Evolutionary conservation across 176 grass and related monocot species (phyloP).

Genomic region (Stipa capillata): DNA sequence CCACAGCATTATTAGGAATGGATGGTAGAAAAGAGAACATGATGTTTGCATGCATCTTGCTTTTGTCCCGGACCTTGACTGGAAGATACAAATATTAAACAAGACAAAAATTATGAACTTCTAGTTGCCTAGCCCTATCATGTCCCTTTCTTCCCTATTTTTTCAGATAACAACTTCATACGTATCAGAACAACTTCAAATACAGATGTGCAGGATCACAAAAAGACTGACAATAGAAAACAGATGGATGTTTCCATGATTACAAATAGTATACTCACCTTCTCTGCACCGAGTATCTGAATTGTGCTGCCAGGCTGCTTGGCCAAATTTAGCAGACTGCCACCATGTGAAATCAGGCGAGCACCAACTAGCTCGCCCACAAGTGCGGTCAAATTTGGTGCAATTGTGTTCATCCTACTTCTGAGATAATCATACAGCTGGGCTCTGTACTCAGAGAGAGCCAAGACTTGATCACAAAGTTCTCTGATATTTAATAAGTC

Average conservation of each 20-base stretch:
- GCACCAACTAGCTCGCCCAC: constrained; percentile 63
- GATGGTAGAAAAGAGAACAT: neutral
- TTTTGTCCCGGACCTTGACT: neutral
- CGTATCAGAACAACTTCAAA: neutral
- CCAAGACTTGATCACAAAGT: constrained; percentile 67
- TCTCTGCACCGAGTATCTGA: constrained; percentile 84
- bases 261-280: constrained; percentile 32
- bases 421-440: constrained; percentile 68
- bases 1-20: neutral
- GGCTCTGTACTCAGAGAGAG: constrained; percentile 79
- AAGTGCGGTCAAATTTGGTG: too few relatives aligned
- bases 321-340: constrained; percentile 71
- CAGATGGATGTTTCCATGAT: neutral
- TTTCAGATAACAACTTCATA: neutral
- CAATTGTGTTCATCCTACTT: constrained; percentile 78
- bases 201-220: neutral
- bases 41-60: neutral
- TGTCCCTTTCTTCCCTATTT: neutral
- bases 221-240: neutral
- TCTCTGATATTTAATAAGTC: constrained; percentile 69
- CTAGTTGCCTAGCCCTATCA: neutral
- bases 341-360: constrained; percentile 72
- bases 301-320: constrained; percentile 82
- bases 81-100: neutral
- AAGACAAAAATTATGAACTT: neutral